phyloP scores from a whole-genome alignment of 345 rosid species.

The Salix udensis region DNA sequence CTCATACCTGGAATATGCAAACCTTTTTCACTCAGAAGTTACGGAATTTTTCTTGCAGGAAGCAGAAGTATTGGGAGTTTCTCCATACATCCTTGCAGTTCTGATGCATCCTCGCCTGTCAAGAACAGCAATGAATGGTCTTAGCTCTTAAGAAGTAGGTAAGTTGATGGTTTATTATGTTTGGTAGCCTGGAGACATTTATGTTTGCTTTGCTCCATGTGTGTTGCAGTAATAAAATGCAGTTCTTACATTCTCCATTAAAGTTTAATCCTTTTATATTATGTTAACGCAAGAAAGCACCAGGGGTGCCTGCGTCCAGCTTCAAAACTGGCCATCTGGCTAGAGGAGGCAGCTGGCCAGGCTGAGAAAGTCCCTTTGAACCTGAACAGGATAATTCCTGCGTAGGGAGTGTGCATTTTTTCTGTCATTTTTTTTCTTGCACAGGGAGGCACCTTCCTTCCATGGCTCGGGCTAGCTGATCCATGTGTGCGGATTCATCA shows the following conservation, averaged over 20 bases:
- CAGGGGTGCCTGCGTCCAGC: slow-evolving; percentile 92
- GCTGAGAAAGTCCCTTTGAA: slow-evolving; percentile 99
- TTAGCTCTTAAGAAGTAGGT: slow-evolving; percentile 43
- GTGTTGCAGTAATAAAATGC: slow-evolving; percentile 36
- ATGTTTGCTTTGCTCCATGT: slow-evolving; percentile 26
- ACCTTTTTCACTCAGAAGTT: background rate
- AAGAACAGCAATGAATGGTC: slow-evolving; percentile 9
- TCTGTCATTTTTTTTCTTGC: slow-evolving; percentile 33
- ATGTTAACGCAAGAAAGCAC: slow-evolving; percentile 76
- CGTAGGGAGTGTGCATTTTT: slow-evolving; percentile 98
- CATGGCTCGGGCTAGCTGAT: slow-evolving; percentile 32
- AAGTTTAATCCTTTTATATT: background rate
- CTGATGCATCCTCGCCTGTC: slow-evolving; percentile 10
- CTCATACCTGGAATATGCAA: background rate
- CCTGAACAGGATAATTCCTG: slow-evolving; percentile 99
- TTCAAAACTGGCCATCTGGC: slow-evolving; percentile 26
- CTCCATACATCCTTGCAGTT: background rate
- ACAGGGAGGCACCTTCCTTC: slow-evolving; percentile 44
- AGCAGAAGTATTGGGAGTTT: background rate
- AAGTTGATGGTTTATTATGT: slow-evolving; percentile 48
- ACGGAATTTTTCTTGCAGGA: slow-evolving; percentile 24
- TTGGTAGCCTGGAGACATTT: slow-evolving; percentile 27
- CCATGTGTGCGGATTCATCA: slow-evolving; percentile 12
- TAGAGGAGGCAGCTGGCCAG: slow-evolving; percentile 42
- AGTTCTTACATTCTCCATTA: background rate